Percentiles rank a stretch among this genome's conserved stretches.
Conservation (phyloP, 176 grass and related monocot genomes). For the Oryza australiensis region DNA sequence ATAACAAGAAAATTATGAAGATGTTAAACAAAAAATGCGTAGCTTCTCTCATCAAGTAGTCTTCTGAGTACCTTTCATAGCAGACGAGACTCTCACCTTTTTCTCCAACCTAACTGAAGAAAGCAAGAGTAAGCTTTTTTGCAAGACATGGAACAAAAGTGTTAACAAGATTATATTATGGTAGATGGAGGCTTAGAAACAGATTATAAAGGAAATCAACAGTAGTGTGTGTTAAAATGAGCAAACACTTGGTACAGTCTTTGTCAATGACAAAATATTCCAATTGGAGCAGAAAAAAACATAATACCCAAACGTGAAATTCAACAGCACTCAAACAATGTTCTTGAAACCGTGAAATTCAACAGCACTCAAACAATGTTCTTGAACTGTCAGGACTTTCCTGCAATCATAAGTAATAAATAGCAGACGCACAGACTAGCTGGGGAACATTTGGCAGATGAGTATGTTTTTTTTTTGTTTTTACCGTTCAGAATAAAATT, state of each 20-base stretch:
- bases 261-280: background rate
- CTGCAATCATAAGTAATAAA: background rate
- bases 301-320: background rate
- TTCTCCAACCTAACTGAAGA: constrained; percentile 51
- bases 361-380: background rate
- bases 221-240: background rate
- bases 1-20: background rate
- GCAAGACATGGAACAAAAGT: constrained; percentile 1
- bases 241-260: background rate
- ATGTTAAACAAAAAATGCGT: background rate
- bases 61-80: constrained; percentile 51
- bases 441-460: background rate
- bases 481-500: background rate
- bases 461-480: background rate
- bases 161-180: constrained; percentile 8
- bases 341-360: background rate
- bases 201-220: background rate
- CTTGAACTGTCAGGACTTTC: background rate
- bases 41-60: background rate
- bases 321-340: background rate
- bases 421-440: background rate
- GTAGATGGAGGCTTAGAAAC: background rate
- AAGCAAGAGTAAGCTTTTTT: constrained; percentile 21
- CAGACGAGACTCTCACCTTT: constrained; percentile 39
- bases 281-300: constrained; percentile 1